Conservation (phyloP, 768 basidiomycete genomes). For the Leucosporidium creatinivorum region DNA sequence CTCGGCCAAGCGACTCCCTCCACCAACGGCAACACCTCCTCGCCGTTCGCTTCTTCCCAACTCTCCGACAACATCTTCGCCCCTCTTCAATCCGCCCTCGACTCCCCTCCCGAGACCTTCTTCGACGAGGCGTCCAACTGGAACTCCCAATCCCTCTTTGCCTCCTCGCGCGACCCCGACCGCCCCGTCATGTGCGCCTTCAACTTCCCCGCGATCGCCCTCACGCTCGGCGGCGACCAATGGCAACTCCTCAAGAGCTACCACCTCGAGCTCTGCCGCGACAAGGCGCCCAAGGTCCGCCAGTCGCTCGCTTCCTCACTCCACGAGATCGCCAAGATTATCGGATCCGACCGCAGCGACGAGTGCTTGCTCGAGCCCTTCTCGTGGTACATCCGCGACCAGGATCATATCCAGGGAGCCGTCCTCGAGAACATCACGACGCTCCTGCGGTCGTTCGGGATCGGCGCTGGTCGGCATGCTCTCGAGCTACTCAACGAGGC, state of each 20-base stretch:
- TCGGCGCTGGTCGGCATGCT: slow-evolving; percentile 47
- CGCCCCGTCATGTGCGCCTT: slow-evolving; percentile 74
- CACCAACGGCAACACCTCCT: slow-evolving; percentile 14
- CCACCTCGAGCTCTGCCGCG: slow-evolving; percentile 61
- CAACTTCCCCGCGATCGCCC: slow-evolving; percentile 82
- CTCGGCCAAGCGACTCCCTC: slow-evolving; percentile 48
- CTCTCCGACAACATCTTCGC: slow-evolving; percentile 8
- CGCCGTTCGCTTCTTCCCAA: slow-evolving; percentile 18
- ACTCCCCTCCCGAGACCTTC: slow-evolving; percentile 17
- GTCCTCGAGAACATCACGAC: slow-evolving; percentile 58
- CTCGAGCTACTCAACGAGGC: slow-evolving; percentile 46
- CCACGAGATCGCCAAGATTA: slow-evolving; percentile 78
- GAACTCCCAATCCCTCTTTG: slow-evolving; percentile 13
- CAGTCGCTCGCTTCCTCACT: slow-evolving; percentile 77
- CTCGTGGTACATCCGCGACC: slow-evolving; percentile 51
- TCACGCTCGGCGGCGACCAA: slow-evolving; percentile 65
- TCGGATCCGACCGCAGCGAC: slow-evolving; percentile 62
- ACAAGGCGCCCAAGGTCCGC: slow-evolving; percentile 57
- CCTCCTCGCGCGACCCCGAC: slow-evolving; percentile 51
- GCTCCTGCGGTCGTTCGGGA: slow-evolving; percentile 53
- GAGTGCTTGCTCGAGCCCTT: slow-evolving; percentile 63
- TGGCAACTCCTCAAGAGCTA: slow-evolving; percentile 65
- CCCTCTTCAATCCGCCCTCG: slow-evolving; percentile 27
- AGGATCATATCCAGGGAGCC: slow-evolving; percentile 63
- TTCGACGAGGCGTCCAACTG: slow-evolving; percentile 2